A percentile compares a stretch with the other conserved stretches of the same genome.
Evolutionary conservation across 2,329 filamentous ascomycete genomes (phyloP).

Genomic region (Xylariaceae sp.): DNA sequence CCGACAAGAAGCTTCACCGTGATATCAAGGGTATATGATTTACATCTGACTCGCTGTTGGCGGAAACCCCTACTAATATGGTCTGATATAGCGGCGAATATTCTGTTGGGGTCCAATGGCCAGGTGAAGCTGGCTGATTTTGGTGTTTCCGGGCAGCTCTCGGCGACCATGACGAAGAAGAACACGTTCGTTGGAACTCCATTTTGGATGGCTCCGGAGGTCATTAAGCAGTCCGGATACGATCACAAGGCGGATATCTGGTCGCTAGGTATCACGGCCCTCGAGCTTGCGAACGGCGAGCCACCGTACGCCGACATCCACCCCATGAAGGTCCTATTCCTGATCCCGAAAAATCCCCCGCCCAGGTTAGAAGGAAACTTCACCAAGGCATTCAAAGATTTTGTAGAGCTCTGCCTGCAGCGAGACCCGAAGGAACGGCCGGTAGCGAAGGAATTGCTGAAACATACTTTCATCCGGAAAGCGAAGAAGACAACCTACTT

Average conservation of each 20-base stretch:
- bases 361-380: slow-evolving; percentile 81
- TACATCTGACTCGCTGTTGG: neutral
- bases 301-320: slow-evolving; percentile 96
- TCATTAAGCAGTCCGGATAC: slow-evolving; percentile 97
- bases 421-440: slow-evolving; percentile 89
- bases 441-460: slow-evolving; percentile 81
- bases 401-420: slow-evolving; percentile 80
- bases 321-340: slow-evolving; percentile 96
- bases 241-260: slow-evolving; percentile 98
- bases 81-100: slow-evolving; percentile 73
- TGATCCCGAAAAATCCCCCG: slow-evolving; percentile 93
- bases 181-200: slow-evolving; percentile 98
- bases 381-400: slow-evolving; percentile 81
- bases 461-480: slow-evolving; percentile 85
- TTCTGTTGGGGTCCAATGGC: slow-evolving; percentile 84
- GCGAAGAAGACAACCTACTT: slow-evolving; percentile 97
- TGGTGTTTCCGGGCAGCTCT: slow-evolving; percentile 92
- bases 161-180: slow-evolving; percentile 99
- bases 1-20: slow-evolving; percentile 92
- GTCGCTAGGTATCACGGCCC: slow-evolving; percentile 92
- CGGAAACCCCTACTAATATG: slow-evolving; percentile 23
- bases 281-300: slow-evolving; percentile 89
- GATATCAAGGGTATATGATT: slow-evolving; percentile 80
- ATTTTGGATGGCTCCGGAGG: slow-evolving; percentile 99
- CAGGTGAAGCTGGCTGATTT: slow-evolving; percentile 98